Evolutionary conservation across 768 basidiomycete genomes (phyloP).

Genomic region (Lentinula guzmanii): DNA sequence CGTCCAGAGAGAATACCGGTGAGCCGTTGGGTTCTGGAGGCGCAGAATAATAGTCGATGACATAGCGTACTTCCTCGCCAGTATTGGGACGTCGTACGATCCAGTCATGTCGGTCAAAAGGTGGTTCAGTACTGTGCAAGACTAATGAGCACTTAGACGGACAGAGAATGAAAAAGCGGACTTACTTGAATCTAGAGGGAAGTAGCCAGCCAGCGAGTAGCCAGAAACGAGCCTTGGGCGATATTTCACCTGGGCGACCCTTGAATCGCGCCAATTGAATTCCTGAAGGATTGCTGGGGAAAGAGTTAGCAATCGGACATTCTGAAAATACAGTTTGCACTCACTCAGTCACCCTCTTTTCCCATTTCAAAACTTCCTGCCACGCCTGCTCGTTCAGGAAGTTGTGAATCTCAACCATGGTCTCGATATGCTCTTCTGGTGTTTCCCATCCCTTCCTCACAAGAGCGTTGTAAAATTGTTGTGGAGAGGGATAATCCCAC

Average conservation of each 20-base stretch:
- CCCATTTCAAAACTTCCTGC: slow-evolving; percentile 93
- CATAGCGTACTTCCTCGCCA: slow-evolving; percentile 85
- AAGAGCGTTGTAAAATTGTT: slow-evolving; percentile 97
- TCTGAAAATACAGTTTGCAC: slow-evolving; percentile 18
- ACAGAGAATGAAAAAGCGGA: slow-evolving; percentile 7
- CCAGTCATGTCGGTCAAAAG: slow-evolving; percentile 99
- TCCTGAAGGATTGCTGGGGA: slow-evolving; percentile 47
- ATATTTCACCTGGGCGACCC: slow-evolving; percentile 88
- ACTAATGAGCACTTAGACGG: slow-evolving; percentile 1
- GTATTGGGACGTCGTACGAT: slow-evolving; percentile 75
- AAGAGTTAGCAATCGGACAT: slow-evolving; percentile 4
- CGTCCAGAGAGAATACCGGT: slow-evolving; percentile 93
- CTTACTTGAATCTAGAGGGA: slow-evolving; percentile 86
- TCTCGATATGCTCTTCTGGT: slow-evolving; percentile 91
- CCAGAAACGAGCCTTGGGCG: slow-evolving; percentile 89
- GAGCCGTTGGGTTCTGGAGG: slow-evolving; percentile 86
- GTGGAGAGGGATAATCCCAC: slow-evolving; percentile 97
- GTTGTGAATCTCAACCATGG: slow-evolving; percentile 98
- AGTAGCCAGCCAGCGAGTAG: slow-evolving; percentile 85
- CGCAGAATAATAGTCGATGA: slow-evolving; percentile 98
- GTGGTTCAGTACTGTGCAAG: slow-evolving; percentile 69
- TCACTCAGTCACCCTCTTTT: slow-evolving; percentile 60
- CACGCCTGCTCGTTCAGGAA: slow-evolving; percentile 97
- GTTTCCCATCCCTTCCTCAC: slow-evolving; percentile 97
- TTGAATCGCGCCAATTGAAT: slow-evolving; percentile 78